Percentiles rank a stretch among this genome's conserved stretches.
phyloP scores from a whole-genome alignment of 2,329 filamentous ascomycete genomes.

The Lasiodiplodia sp. region DNA sequence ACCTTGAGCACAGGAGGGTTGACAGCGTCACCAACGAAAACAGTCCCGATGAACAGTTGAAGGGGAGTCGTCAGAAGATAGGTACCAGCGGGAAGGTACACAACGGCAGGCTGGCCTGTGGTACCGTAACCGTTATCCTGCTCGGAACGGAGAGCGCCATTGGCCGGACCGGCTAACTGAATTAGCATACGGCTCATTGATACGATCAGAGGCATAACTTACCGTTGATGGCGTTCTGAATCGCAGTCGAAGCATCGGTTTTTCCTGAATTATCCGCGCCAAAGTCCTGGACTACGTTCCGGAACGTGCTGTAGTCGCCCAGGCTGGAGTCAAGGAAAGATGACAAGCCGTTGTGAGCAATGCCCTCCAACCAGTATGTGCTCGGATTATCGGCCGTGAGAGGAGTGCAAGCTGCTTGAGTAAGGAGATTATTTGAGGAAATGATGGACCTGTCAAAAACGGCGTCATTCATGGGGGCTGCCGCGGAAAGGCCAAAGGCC shows the following conservation, averaged over 20 bases:
- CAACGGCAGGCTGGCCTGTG: conserved; percentile 37
- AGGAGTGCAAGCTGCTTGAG: conserved; percentile 11
- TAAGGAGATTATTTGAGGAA: not conserved
- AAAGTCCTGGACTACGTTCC: conserved; percentile 46
- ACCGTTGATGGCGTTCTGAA: conserved; percentile 28
- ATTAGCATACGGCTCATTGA: not conserved
- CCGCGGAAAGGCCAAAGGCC: conserved; percentile 1
- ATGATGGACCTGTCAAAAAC: not conserved
- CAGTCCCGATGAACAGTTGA: conserved; percentile 32
- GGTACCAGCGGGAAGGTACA: conserved; percentile 39
- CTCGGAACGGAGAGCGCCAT: conserved; percentile 30
- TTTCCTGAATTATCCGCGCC: conserved; percentile 44
- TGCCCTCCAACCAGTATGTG: conserved; percentile 20
- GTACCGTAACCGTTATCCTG: conserved; percentile 31
- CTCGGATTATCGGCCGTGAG: conserved; percentile 18
- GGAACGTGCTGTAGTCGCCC: conserved; percentile 43
- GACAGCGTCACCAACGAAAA: conserved; percentile 22
- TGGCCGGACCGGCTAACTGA: conserved; percentile 4
- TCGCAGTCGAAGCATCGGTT: conserved; percentile 38
- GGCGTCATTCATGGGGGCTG: not conserved
- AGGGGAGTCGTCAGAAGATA: conserved; percentile 37
- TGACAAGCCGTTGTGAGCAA: conserved; percentile 29
- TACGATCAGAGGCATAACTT: not conserved
- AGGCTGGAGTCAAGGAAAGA: conserved; percentile 18
- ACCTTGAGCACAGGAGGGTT: conserved; percentile 25